Conservation (phyloP, 768 basidiomycete genomes). For the Butyriboletus loyo region DNA sequence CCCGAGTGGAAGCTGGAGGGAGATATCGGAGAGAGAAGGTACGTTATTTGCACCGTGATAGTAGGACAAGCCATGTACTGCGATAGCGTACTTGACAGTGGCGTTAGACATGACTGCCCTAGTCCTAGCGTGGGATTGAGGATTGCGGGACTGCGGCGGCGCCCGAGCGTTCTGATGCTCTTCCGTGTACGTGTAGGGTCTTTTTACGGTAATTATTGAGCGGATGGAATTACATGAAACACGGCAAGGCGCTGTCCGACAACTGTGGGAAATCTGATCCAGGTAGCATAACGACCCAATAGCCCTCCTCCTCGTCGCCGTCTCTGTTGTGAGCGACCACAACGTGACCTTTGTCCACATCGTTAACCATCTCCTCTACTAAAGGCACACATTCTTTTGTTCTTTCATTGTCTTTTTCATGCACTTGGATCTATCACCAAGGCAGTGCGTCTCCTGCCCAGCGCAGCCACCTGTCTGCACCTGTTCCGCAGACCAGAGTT, state of each 20-base stretch:
- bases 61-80: slow-evolving; percentile 57
- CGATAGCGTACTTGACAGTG: slow-evolving; percentile 19
- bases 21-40: slow-evolving; percentile 63
- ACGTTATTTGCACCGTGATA: slow-evolving; percentile 40
- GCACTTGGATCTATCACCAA: slow-evolving; percentile 36
- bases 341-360: slow-evolving; percentile 19
- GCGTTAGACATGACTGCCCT: slow-evolving; percentile 1
- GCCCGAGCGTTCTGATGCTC: background rate
- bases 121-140: too few relatives aligned
- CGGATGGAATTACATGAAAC: background rate
- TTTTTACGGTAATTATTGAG: background rate
- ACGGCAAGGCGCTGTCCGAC: background rate
- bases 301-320: background rate
- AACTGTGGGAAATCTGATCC: slow-evolving; percentile 3
- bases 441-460: slow-evolving; percentile 53
- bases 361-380: slow-evolving; percentile 15
- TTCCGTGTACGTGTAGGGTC: background rate
- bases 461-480: slow-evolving; percentile 47
- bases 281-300: slow-evolving; percentile 2
- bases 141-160: background rate
- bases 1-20: slow-evolving; percentile 65
- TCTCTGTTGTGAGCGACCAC: slow-evolving; percentile 21
- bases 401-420: slow-evolving; percentile 24
- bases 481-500: slow-evolving; percentile 54
- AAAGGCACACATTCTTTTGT: slow-evolving; percentile 35